These are phyloP conservation scores for Chalciporus sp. DNA, from an alignment of 1,284 basidiomycete genomes.

Conservation along the genomic window DNA sequence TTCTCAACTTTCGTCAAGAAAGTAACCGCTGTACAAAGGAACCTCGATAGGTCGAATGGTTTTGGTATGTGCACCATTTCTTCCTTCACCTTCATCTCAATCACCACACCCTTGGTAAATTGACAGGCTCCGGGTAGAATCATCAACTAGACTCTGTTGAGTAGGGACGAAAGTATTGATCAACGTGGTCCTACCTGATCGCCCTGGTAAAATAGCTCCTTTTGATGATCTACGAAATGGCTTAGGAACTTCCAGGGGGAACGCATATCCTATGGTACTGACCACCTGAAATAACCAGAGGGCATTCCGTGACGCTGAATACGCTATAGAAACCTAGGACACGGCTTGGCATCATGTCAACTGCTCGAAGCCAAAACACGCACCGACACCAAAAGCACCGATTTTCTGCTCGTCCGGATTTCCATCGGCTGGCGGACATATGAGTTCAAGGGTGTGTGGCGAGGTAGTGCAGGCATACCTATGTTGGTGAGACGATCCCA, in stretches of 20 bases:
- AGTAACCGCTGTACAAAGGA: constrained; percentile 88
- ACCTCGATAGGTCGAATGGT: constrained; percentile 84
- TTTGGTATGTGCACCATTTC: constrained; percentile 64
- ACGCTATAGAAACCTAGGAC: constrained; percentile 72
- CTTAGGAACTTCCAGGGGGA: neutral
- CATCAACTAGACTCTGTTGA: constrained; percentile 48
- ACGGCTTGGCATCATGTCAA: neutral
- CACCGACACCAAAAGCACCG: constrained; percentile 83
- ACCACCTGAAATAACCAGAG: constrained; percentile 88
- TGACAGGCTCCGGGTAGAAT: constrained; percentile 57
- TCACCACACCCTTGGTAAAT: constrained; percentile 73
- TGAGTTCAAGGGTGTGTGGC: constrained; percentile 2
- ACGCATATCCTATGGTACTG: constrained; percentile 12
- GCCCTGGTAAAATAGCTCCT: constrained; percentile 94
- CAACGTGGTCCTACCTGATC: constrained; percentile 49
- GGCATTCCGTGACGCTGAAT: constrained; percentile 86
- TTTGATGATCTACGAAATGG: constrained; percentile 68
- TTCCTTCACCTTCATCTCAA: constrained; percentile 87
- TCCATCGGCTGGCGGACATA: constrained; percentile 60
- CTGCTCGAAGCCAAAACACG: constrained; percentile 25
- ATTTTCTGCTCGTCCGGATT: constrained; percentile 85
- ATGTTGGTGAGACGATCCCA: constrained; percentile 90
- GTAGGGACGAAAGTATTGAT: constrained; percentile 1
- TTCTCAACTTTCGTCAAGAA: constrained; percentile 83
- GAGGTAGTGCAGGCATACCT: constrained; percentile 41